These are phyloP conservation scores for Cryptosporidium canis DNA, from an alignment of 169 alveolate genomes.

Conservation along the genomic window DNA sequence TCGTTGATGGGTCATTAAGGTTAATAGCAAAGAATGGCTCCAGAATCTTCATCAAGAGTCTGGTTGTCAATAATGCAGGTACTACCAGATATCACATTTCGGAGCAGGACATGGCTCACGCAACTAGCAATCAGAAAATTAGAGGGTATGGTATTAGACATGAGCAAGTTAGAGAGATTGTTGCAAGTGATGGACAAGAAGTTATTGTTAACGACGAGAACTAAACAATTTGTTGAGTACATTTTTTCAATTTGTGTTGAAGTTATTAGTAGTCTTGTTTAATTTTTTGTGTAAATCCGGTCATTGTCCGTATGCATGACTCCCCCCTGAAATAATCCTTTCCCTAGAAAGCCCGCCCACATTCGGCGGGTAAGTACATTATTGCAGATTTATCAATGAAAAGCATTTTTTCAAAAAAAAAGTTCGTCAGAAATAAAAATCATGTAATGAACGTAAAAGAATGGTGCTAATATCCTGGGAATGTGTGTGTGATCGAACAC, in stretches of 20 bases:
- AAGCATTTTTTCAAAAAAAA: neutral
- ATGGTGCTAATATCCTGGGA: conserved; percentile 76
- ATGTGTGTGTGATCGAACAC: conserved; percentile 75
- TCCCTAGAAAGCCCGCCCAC: neutral
- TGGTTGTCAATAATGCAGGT: conserved; percentile 39
- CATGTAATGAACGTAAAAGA: neutral
- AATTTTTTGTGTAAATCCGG: neutral
- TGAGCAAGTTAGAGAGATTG: conserved; percentile 37
- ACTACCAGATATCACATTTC: conserved; percentile 28
- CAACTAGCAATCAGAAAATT: conserved; percentile 41
- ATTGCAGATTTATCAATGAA: conserved; percentile 33
- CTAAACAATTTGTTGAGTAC: neutral
- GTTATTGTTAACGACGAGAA: conserved; percentile 11
- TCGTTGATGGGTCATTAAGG: conserved; percentile 54
- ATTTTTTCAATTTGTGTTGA: neutral
- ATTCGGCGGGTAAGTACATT: neutral
- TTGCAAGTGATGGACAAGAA: neutral
- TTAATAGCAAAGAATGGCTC: conserved; percentile 27
- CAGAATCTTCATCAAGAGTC: conserved; percentile 35
- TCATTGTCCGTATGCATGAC: neutral
- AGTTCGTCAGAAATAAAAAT: neutral
- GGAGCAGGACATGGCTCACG: conserved; percentile 32
- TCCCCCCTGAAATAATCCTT: neutral
- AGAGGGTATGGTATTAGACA: conserved; percentile 63
- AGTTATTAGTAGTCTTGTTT: neutral